Evolutionary conservation across 2,329 filamentous ascomycete genomes (phyloP), one percentile per base, ranked within the genome.

Genomic region (Monosporascus cannonballus): DNA sequence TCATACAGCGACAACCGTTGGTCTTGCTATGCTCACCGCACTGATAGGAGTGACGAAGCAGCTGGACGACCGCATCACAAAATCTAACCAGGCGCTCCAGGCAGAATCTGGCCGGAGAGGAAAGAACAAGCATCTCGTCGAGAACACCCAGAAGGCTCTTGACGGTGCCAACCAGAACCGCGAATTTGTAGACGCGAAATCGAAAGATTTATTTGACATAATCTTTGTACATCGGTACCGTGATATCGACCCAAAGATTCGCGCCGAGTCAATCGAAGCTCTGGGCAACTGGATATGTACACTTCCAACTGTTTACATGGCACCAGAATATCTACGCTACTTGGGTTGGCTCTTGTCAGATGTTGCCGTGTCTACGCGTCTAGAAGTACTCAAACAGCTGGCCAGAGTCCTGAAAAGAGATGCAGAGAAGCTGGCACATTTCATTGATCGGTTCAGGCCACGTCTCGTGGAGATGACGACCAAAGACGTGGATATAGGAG

Each of bases 281-380:
- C 77, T 99, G 8, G 91, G 92, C 27, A 81, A 85, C 41, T 99
- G 94, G 94, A 95, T 97, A 60, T 81, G 85, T 67, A 82, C 82
- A 11, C 83, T 96, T 49, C 90, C 92, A 2, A 90, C 90, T 47
- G 81, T 89, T 46, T 99, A 96, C 71, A 90, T 96, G 69, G 89
- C 96, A 59, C 90, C 90, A 2, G 81, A 87, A 61, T 96, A 96
- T 71, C 76, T 99, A 49, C 86, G 94, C 55, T 99, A 99, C 64
- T 77, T 99, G 6, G 94, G 94, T 50, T 99, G 94, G 94, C 86
- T 96, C 65, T 78, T 99, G 30, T 96, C 92, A 4, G 94, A 99
- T 67, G 80, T 85, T 3, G 79, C 85, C 55, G 77, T 85, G 1
- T 73, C 84, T 8, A 92, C 90, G 22, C 83, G 94, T 51, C 80